Evolutionary conservation across 1,284 basidiomycete genomes (phyloP).

Genomic region (Sparassis latifolia): DNA sequence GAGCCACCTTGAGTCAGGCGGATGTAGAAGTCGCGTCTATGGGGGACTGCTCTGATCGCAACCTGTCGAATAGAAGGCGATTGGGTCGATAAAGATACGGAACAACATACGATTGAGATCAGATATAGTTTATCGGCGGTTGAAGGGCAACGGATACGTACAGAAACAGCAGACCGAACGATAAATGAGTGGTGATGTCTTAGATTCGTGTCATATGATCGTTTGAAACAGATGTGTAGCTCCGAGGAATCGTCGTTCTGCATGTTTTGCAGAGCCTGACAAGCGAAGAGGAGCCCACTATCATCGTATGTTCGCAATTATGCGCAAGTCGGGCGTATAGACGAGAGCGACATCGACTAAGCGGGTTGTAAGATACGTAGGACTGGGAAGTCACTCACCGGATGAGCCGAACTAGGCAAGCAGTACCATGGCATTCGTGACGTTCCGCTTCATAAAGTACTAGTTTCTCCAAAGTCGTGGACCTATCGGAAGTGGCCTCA

Average conservation of each 20-base stretch:
- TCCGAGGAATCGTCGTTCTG: conserved; percentile 66
- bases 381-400: conserved; percentile 42
- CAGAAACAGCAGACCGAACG: conserved; percentile 77
- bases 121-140: neutral
- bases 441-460: conserved; percentile 58
- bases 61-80: conserved; percentile 42
- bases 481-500: conserved; percentile 45
- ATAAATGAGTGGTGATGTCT: conserved; percentile 82
- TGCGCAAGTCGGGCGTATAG: too few relatives aligned
- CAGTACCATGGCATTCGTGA: conserved; percentile 44
- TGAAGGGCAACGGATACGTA: conserved; percentile 36
- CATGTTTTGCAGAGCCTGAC: conserved; percentile 73
- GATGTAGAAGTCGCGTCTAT: conserved; percentile 79
- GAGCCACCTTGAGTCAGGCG: conserved; percentile 82
- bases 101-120: neutral
- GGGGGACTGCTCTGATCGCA: conserved; percentile 90
- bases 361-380: too few relatives aligned
- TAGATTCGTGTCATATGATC: conserved; percentile 81
- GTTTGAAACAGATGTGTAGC: conserved; percentile 79
- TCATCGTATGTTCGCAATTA: conserved; percentile 12
- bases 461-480: conserved; percentile 75
- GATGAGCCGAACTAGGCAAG: conserved; percentile 74
- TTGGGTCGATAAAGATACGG: neutral
- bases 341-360: too few relatives aligned
- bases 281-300: conserved; percentile 82